These are phyloP conservation scores for Xylaria sp. DNA, from an alignment of 2,329 filamentous ascomycete species.

Conservation along the genomic window DNA sequence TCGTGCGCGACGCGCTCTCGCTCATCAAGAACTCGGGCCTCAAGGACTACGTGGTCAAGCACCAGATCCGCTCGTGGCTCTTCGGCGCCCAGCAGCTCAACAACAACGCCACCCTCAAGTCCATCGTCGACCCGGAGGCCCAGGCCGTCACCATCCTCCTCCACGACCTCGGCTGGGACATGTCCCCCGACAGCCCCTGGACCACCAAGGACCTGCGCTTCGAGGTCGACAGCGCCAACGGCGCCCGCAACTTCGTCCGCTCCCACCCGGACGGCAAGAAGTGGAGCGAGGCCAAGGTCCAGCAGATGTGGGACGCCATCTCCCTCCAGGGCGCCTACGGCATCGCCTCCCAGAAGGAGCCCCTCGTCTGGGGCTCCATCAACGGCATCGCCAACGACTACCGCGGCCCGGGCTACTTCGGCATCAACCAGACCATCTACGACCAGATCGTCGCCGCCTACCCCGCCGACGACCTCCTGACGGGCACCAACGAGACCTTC, in stretches of 20 bases:
- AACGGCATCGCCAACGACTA: conserved; percentile 37
- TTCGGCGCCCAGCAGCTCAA: conserved; percentile 37
- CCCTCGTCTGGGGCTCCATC: conserved; percentile 33
- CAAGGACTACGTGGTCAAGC: conserved; percentile 35
- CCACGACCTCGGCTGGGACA: conserved; percentile 40
- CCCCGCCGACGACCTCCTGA: conserved; percentile 34
- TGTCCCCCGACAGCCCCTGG: conserved; percentile 32
- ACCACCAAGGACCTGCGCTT: conserved; percentile 33
- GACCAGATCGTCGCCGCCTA: conserved; percentile 31
- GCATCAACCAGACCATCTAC: conserved; percentile 37
- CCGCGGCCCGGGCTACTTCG: conserved; percentile 20
- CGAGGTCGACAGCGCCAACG: conserved; percentile 39
- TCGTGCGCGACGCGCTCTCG: conserved; percentile 34
- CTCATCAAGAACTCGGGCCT: conserved; percentile 34
- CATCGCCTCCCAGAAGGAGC: conserved; percentile 34
- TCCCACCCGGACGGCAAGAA: conserved; percentile 33
- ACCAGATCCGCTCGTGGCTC: conserved; percentile 40
- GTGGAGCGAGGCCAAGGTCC: conserved; percentile 31
- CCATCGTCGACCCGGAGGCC: conserved; percentile 30
- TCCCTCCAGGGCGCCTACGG: conserved; percentile 33
- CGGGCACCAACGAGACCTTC: conserved; percentile 40
- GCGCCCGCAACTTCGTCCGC: conserved; percentile 28
- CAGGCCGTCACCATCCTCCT: conserved; percentile 34
- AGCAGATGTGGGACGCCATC: conserved; percentile 38
- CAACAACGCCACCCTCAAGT: conserved; percentile 36